These are phyloP conservation scores for Agrocybe pediades DNA, from an alignment of 768 basidiomycete genomes.

Conservation along the genomic window DNA sequence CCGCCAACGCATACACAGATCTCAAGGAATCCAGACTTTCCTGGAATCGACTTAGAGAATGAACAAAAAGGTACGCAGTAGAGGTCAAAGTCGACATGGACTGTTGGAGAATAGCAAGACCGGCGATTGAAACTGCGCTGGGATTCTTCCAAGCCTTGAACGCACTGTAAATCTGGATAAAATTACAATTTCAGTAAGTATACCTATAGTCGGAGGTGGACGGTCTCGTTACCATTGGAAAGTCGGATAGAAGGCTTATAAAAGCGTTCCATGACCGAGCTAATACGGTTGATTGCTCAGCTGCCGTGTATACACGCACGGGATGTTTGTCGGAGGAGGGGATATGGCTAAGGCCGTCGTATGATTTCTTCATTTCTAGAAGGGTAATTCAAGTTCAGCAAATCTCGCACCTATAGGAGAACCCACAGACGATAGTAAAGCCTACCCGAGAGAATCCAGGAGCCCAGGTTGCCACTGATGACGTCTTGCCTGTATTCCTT, in stretches of 20 bases:
- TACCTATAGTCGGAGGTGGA: too few species aligned
- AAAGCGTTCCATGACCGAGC: slow-evolving; percentile 20
- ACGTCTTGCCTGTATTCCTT: slow-evolving; percentile 36
- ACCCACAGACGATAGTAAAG: neutral
- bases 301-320: slow-evolving; percentile 16
- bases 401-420: too few species aligned
- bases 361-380: slow-evolving; percentile 32
- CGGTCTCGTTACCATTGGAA: slow-evolving; percentile 29
- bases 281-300: slow-evolving; percentile 6
- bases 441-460: slow-evolving; percentile 32
- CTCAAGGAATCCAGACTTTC: slow-evolving; percentile 28
- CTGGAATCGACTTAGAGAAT: slow-evolving; percentile 18
- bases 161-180: slow-evolving; percentile 39
- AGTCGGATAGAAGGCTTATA: slow-evolving; percentile 22
- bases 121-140: slow-evolving; percentile 35
- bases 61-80: slow-evolving; percentile 24
- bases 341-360: slow-evolving; percentile 21
- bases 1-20: slow-evolving; percentile 29
- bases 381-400: neutral
- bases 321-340: slow-evolving; percentile 23
- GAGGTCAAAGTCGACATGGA: slow-evolving; percentile 30
- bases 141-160: slow-evolving; percentile 32
- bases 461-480: slow-evolving; percentile 34
- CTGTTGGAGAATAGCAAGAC: slow-evolving; percentile 41
- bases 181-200: too few species aligned